phyloP scores from a whole-genome alignment of 441 rosid genomes.

The Erodium texanum region DNA sequence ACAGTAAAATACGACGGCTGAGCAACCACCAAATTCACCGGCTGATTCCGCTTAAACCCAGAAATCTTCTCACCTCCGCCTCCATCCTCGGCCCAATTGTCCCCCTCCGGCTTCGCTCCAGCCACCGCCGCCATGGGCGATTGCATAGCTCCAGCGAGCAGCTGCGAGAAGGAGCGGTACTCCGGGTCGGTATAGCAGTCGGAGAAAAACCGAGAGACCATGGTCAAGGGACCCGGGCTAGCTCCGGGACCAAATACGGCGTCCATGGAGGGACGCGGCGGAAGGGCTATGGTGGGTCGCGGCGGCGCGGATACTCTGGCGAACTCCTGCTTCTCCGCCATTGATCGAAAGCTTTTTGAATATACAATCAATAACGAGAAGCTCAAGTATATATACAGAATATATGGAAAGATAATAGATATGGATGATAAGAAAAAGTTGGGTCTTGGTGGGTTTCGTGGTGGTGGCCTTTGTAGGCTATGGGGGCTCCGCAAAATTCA shows the following conservation, averaged over 20 bases:
- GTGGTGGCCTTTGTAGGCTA: not conserved
- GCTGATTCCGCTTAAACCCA: not conserved
- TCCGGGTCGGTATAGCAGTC: not conserved
- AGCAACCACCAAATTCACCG: not conserved
- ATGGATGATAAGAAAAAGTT: not conserved
- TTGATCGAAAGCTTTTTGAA: not conserved
- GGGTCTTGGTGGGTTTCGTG: not conserved
- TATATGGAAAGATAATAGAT: not conserved
- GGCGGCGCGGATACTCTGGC: not conserved
- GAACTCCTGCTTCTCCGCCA: not conserved
- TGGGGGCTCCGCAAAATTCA: not conserved
- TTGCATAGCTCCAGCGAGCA: not conserved
- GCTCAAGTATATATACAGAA: not conserved
- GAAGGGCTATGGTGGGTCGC: not conserved
- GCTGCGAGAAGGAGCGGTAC: slow-evolving; percentile 5
- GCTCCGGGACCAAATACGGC: not conserved
- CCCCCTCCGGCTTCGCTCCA: not conserved
- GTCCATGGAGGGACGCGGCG: not conserved
- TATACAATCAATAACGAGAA: too few species aligned
- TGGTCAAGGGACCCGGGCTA: not conserved
- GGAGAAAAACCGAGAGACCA: not conserved
- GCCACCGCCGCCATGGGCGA: not conserved
- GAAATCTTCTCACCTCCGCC: not conserved
- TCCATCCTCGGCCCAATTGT: too few species aligned
- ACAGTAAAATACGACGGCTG: not conserved